Base-by-base conservation (phyloP, 192 early-diverging fungal genomes). In the Endogone sp. region DNA sequence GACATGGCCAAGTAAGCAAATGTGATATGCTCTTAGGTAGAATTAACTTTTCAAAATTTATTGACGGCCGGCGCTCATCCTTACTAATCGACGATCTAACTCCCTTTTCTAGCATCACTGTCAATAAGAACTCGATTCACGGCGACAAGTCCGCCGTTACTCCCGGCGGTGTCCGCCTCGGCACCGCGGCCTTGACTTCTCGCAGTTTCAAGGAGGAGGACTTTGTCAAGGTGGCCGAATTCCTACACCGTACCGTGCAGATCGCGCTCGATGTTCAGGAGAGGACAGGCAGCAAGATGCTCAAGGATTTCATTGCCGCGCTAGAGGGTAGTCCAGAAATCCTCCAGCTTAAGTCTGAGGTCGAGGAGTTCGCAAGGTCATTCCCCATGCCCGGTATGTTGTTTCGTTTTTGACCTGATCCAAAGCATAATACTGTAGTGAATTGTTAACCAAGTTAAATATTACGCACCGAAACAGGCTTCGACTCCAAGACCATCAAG, bases 41-140 rank as follows among this genome's bases (percentile, higher is more conserved):
- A n/a, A n/a, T n/a, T n/a, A n/a, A n/a, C n/a, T n/a, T n/a, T n/a
- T n/a, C n/a, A n/a, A n/a, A n/a, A n/a, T n/a, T n/a, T n/a, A n/a
- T n/a, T n/a, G n/a, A 49, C 9, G 37, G 16, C 37, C 6, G 16
- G 6, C 9, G 37, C 0, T 16, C 6, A 49, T 49, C 6, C 13
- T 8, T 49, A 49, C 37, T 49, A 6, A 49, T 16, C 37, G 37
- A 11, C 37, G 16, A 6, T 11, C 79, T 21, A 58, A 4, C 63
- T 27, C 59, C 84, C 76, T 16, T 49, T 49, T 16, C 37, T 16
- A 49, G 37, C 85, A 99, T 99, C 76, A 99, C 98, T 25, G 77
- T 99, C 62, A 99, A 99, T 90, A 99, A 99, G 88, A 99, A 99
- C 90, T 91, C 95, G 60, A 92, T 99, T 64, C 93, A 90, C 76